Conservation (phyloP, 148 eudicot species). For the Talinum fruticosum region DNA sequence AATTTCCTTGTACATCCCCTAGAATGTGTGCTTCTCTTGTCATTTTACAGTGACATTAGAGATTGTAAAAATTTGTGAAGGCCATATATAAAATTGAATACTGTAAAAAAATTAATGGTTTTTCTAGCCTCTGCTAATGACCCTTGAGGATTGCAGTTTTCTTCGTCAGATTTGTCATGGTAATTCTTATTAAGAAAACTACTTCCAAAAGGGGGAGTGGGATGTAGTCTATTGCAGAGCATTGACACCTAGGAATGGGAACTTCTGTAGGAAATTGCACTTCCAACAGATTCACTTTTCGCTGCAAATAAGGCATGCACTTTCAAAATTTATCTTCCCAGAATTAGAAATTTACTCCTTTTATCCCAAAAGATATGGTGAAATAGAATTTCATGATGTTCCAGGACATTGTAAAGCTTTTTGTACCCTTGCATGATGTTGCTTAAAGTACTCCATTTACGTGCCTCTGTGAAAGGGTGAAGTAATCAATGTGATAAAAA, state of each 20-base stretch:
- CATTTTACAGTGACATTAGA: neutral
- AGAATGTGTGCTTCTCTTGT: neutral
- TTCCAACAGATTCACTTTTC: neutral
- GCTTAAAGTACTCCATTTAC: neutral
- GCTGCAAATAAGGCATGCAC: neutral
- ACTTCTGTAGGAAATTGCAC: neutral
- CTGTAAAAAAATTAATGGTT: too few relatives aligned
- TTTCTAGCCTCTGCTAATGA: too few relatives aligned
- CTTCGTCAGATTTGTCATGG: neutral
- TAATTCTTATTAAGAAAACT: neutral
- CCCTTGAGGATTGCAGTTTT: neutral
- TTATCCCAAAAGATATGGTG: neutral
- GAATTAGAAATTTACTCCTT: neutral
- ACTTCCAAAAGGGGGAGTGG: neutral
- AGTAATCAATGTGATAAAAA: neutral
- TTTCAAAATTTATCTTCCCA: neutral
- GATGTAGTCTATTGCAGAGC: neutral
- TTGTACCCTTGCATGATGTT: neutral
- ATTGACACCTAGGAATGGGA: neutral
- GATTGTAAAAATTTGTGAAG: neutral
- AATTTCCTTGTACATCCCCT: neutral
- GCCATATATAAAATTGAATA: neutral
- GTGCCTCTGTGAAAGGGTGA: constrained; percentile 1
- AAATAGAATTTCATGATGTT: neutral
- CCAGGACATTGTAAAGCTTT: neutral